phyloP scores from a whole-genome alignment of 2,329 filamentous ascomycete genomes.

The Beauveria caledonica region DNA sequence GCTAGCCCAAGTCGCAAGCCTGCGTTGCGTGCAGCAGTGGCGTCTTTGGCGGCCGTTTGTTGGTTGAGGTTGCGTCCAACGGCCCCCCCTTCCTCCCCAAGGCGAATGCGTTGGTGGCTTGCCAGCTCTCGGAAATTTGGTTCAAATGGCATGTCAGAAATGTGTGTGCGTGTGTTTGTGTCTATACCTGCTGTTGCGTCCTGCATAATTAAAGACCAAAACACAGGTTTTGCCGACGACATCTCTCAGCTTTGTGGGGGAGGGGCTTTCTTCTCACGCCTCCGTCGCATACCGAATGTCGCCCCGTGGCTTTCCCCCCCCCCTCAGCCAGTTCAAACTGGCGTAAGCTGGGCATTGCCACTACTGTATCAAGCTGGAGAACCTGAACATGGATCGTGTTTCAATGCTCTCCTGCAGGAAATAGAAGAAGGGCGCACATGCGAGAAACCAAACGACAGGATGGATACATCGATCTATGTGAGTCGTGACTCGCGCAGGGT shows the following conservation, averaged over 20 bases:
- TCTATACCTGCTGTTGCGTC: too few species aligned
- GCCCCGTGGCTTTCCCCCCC: neutral
- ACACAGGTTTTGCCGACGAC: neutral
- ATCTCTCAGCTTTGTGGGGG: neutral
- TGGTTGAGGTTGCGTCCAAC: neutral
- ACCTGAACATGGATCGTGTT: too few species aligned
- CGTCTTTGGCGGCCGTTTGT: slow-evolving; percentile 4
- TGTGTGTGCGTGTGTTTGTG: too few species aligned
- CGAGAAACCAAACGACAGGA: neutral
- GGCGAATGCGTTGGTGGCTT: neutral
- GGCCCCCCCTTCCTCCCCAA: neutral
- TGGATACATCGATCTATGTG: neutral
- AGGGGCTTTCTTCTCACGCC: neutral
- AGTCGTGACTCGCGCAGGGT: neutral
- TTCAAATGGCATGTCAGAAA: neutral
- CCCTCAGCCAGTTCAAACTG: neutral
- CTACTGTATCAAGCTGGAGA: too few species aligned
- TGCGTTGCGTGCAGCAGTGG: neutral
- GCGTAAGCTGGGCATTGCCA: too few species aligned
- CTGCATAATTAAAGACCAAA: too few species aligned
- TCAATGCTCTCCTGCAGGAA: too few species aligned
- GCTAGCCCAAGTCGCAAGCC: too few species aligned
- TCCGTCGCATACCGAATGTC: neutral
- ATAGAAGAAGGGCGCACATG: too few species aligned
- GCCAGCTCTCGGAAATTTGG: slow-evolving; percentile 1